Evolutionary conservation across 345 rosid genomes (phyloP).

Genomic region (Microcos paniculata): DNA sequence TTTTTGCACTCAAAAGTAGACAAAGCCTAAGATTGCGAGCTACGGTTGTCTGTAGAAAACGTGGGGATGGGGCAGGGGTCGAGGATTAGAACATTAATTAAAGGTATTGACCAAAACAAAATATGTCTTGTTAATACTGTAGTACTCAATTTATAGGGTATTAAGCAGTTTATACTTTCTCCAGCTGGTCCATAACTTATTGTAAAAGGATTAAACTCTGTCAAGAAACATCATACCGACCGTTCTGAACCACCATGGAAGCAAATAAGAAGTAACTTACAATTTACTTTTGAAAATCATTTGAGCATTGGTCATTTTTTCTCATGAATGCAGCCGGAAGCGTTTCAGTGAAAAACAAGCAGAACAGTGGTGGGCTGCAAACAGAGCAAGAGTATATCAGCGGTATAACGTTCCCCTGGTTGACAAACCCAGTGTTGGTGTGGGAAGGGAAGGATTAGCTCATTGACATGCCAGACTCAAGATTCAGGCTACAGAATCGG

Average conservation of each 20-base stretch:
- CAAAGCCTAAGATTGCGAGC: not conserved
- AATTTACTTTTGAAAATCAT: not conserved
- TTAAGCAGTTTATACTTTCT: not conserved
- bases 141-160: not conserved
- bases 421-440: conserved; percentile 37
- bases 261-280: not conserved
- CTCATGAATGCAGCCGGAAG: conserved; percentile 50
- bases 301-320: not conserved
- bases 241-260: not conserved
- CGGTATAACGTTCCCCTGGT: conserved; percentile 53
- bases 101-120: not conserved
- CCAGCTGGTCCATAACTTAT: not conserved
- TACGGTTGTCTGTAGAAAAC: not conserved
- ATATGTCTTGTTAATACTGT: not conserved
- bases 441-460: conserved; percentile 31
- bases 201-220: not conserved
- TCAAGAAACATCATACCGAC: not conserved
- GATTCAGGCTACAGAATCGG: not conserved
- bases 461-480: conserved; percentile 26
- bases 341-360: conserved; percentile 77
- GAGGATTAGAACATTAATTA: not conserved
- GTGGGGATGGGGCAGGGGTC: not conserved
- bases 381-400: conserved; percentile 65
- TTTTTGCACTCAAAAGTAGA: not conserved
- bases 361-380: conserved; percentile 80